Conservation (phyloP, 352 stramenopile genomes). For the Phytophthora ohioensis region DNA sequence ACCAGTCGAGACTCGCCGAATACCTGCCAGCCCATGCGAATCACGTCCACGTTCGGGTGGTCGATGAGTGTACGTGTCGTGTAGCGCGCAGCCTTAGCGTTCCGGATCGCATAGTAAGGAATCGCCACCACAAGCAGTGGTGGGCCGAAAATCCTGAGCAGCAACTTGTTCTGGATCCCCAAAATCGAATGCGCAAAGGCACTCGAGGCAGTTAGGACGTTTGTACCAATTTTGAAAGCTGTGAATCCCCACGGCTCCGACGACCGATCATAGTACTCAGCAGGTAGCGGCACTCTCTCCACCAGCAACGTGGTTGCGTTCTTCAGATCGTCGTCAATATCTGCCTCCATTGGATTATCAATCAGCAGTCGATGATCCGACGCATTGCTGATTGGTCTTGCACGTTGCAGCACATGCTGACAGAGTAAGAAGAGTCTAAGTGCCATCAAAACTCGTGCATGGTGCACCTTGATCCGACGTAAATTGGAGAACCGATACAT, state of each 20-base stretch:
- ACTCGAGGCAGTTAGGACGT: constrained; percentile 79
- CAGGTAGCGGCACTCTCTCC: constrained; percentile 80
- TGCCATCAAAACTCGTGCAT: constrained; percentile 86
- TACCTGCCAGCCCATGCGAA: constrained; percentile 84
- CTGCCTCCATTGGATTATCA: constrained; percentile 83
- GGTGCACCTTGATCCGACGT: constrained; percentile 86
- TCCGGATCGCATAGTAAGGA: constrained; percentile 87
- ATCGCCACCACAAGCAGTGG: constrained; percentile 73
- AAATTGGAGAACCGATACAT: constrained; percentile 88
- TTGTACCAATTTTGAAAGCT: constrained; percentile 85
- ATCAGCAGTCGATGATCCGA: constrained; percentile 85
- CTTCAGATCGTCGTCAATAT: constrained; percentile 91
- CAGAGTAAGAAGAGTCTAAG: constrained; percentile 84
- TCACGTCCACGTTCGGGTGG: constrained; percentile 83
- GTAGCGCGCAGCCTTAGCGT: constrained; percentile 71
- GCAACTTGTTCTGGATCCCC: constrained; percentile 65
- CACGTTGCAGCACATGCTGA: constrained; percentile 84
- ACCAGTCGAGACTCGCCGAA: constrained; percentile 87
- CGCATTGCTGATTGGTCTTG: constrained; percentile 69
- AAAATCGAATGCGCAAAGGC: constrained; percentile 82
- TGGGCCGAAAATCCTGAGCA: constrained; percentile 67
- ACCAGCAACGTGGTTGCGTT: constrained; percentile 84
- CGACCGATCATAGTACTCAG: constrained; percentile 87
- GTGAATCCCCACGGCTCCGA: constrained; percentile 84
- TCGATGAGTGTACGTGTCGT: constrained; percentile 86